phyloP scores from a whole-genome alignment of 2,329 filamentous ascomycete genomes.

The Fusarium austroafricanum region DNA sequence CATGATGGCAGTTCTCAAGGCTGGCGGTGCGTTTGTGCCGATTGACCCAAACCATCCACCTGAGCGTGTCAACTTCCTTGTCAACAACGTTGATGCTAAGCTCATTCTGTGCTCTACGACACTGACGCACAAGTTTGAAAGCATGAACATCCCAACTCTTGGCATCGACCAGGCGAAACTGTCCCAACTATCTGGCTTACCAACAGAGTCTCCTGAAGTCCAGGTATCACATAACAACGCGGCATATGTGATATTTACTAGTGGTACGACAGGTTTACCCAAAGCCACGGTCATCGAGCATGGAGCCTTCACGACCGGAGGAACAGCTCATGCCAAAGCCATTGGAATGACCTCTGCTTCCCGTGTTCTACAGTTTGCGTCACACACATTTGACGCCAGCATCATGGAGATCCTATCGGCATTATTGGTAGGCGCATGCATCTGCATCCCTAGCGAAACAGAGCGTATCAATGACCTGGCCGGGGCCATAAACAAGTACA shows the following conservation, averaged over 20 bases:
- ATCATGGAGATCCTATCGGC: constrained; percentile 42
- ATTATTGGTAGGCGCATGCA: constrained; percentile 35
- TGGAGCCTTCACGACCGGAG: constrained; percentile 18
- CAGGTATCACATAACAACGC: not conserved
- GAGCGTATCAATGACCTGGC: constrained; percentile 33
- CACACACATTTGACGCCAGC: constrained; percentile 27
- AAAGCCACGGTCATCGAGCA: constrained; percentile 40
- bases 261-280: constrained; percentile 34
- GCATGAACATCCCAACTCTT: not conserved
- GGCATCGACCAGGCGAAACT: not conserved
- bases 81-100: constrained; percentile 20
- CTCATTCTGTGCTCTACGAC: constrained; percentile 21
- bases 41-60: constrained; percentile 54
- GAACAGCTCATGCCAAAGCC: constrained; percentile 28
- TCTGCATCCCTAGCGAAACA: constrained; percentile 29
- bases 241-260: constrained; percentile 40
- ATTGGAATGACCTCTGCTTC: constrained; percentile 19
- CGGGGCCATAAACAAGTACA: constrained; percentile 13
- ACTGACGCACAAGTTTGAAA: not conserved
- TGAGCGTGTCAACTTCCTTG: constrained; percentile 25
- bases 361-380: constrained; percentile 34
- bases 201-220: not conserved
- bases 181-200: not conserved
- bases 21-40: constrained; percentile 48
- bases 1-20: constrained; percentile 52